Conservation (phyloP, 1,139 yeast genomes). For the Suhomyces bribrorum region DNA sequence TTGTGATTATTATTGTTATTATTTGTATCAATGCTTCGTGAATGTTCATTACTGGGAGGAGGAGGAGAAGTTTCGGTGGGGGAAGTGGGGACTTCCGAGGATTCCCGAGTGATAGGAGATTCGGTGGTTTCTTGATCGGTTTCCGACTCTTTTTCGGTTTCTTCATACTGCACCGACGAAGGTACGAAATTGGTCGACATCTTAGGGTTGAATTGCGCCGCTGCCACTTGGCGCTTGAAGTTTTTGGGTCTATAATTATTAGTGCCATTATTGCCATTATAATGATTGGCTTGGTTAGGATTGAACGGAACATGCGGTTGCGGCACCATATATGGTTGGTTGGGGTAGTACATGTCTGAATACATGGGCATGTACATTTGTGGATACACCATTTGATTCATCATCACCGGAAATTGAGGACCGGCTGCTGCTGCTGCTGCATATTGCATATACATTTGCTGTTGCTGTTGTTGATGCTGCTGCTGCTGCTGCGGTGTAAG, state of each 20-base stretch:
- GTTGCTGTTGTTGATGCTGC: conserved; percentile 16
- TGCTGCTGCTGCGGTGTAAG: conserved; percentile 24
- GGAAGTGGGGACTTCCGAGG: too few relatives aligned
- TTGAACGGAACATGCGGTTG: conserved; percentile 14
- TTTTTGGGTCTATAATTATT: conserved; percentile 9
- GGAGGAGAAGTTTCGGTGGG: neutral
- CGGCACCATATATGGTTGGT: conserved; percentile 19
- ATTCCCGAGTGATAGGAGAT: conserved; percentile 2
- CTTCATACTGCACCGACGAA: neutral
- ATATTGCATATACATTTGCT: conserved; percentile 18
- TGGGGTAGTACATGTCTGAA: conserved; percentile 18
- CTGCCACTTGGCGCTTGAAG: conserved; percentile 8
- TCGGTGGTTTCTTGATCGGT: conserved; percentile 4
- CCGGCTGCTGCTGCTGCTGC: conserved; percentile 5
- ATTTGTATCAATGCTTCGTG: conserved; percentile 10
- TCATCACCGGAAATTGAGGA: conserved; percentile 17
- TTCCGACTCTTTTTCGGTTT: conserved; percentile 4
- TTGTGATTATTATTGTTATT: conserved; percentile 3
- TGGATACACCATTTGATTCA: conserved; percentile 19
- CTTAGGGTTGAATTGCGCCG: conserved; percentile 8
- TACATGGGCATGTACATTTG: conserved; percentile 21
- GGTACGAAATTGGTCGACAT: conserved; percentile 9
- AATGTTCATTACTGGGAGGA: conserved; percentile 14
- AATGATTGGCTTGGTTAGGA: conserved; percentile 10
- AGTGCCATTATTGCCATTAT: conserved; percentile 6